These are phyloP conservation scores for Pseudogymnoascus verrucosus DNA, from an alignment of 2,329 filamentous ascomycete species.

Conservation along the genomic window DNA sequence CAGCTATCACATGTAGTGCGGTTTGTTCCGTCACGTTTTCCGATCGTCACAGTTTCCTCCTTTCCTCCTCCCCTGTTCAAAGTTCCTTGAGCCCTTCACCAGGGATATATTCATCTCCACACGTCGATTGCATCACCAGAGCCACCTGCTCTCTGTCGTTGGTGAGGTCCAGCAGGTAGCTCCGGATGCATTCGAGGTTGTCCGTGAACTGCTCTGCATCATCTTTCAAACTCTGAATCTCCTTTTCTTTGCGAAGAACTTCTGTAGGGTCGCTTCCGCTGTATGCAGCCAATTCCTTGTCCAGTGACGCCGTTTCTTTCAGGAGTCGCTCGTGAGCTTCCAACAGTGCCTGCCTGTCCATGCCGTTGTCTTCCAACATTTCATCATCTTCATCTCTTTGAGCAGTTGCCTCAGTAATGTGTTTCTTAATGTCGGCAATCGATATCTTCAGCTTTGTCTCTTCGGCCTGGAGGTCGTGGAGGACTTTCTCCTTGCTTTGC, in stretches of 20 bases:
- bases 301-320: constrained; percentile 23
- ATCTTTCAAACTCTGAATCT: constrained; percentile 23
- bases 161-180: constrained; percentile 20
- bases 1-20: background rate
- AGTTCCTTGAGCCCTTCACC: constrained; percentile 38
- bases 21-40: background rate
- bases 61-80: constrained; percentile 7
- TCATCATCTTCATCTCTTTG: constrained; percentile 27
- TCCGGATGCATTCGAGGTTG: constrained; percentile 26
- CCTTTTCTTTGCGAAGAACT: constrained; percentile 22
- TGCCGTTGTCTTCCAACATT: constrained; percentile 23
- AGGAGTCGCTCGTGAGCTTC: constrained; percentile 21
- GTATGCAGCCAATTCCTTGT: constrained; percentile 26
- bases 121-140: constrained; percentile 31
- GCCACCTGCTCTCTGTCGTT: constrained; percentile 30
- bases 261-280: constrained; percentile 26
- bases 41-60: background rate
- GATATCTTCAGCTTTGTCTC: constrained; percentile 23
- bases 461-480: constrained; percentile 31
- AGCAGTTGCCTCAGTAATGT: constrained; percentile 30
- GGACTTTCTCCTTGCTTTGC: constrained; percentile 36
- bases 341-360: constrained; percentile 22
- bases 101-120: constrained; percentile 40
- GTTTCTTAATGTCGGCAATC: constrained; percentile 28
- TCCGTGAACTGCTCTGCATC: constrained; percentile 27